phyloP scores from a whole-genome alignment of 2,329 filamentous ascomycete genomes.

The Zasmidium angulare region DNA sequence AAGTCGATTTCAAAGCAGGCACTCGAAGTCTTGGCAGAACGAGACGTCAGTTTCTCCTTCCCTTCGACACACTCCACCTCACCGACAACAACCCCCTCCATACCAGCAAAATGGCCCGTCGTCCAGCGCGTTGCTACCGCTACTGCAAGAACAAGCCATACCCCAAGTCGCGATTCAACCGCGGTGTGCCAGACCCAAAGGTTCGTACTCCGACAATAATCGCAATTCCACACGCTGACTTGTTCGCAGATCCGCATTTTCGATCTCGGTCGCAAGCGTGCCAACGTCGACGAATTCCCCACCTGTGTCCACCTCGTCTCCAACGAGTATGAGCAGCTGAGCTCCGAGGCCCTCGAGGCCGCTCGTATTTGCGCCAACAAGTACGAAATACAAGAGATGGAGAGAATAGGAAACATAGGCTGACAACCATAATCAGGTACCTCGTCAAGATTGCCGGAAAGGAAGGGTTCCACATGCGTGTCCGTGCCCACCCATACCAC shows the following conservation, averaged over 20 bases:
- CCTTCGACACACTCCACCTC: no score
- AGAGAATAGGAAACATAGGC: constrained; percentile 9
- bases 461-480: constrained; percentile 70
- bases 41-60: not conserved
- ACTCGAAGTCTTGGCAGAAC: not conserved
- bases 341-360: constrained; percentile 98
- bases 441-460: constrained; percentile 68
- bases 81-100: constrained; percentile 36
- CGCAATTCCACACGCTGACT: no score
- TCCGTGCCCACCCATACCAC: constrained; percentile 97
- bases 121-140: constrained; percentile 93
- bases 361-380: constrained; percentile 99
- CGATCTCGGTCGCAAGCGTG: constrained; percentile 70
- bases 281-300: constrained; percentile 98
- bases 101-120: constrained; percentile 94
- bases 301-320: constrained; percentile 98
- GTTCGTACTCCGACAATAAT: constrained; percentile 56
- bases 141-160: constrained; percentile 99
- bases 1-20: constrained; percentile 5
- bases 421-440: constrained; percentile 49
- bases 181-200: constrained; percentile 73
- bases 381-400: constrained; percentile 49
- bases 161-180: constrained; percentile 99
- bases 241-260: constrained; percentile 70
- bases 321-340: constrained; percentile 99